A percentile compares a stretch with the other conserved stretches of the same genome.
phyloP scores from a whole-genome alignment of 2,329 filamentous ascomycete species.

The Didymella pinodella region DNA sequence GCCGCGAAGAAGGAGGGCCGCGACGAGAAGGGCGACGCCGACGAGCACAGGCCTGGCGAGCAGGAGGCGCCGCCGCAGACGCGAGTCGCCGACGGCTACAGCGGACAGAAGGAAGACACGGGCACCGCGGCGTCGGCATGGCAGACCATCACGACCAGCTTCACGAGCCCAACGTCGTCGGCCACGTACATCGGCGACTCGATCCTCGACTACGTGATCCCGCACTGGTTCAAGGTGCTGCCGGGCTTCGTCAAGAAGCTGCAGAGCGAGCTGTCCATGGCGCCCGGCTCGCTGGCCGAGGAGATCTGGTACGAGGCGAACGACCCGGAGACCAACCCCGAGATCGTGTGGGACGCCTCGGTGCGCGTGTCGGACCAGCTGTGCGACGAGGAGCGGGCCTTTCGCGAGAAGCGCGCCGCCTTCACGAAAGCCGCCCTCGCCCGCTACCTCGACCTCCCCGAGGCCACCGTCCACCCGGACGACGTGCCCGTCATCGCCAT shows the following conservation, averaged over 20 bases:
- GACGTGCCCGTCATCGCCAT: conserved; percentile 94
- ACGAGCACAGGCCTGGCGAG: conserved; percentile 31
- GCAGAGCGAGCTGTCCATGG: conserved; percentile 85
- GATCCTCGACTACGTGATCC: conserved; percentile 76
- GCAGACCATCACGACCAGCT: conserved; percentile 43
- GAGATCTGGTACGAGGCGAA: conserved; percentile 94
- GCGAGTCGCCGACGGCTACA: conserved; percentile 39
- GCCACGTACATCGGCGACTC: conserved; percentile 56
- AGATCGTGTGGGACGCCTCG: conserved; percentile 80
- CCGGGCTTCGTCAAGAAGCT: conserved; percentile 82
- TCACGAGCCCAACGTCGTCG: conserved; percentile 40
- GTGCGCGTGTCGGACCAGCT: conserved; percentile 84
- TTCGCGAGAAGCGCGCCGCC: conserved; percentile 71
- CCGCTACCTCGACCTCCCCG: conserved; percentile 79
- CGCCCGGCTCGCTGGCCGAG: conserved; percentile 85
- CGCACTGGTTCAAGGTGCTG: conserved; percentile 80
- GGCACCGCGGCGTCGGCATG: conserved; percentile 38
- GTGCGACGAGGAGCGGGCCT: conserved; percentile 83
- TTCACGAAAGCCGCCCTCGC: conserved; percentile 78
- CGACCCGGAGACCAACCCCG: conserved; percentile 82
- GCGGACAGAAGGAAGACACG: conserved; percentile 29
- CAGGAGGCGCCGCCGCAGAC: conserved; percentile 48
- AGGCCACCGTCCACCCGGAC: conserved; percentile 85
- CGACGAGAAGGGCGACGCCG: conserved; percentile 22
- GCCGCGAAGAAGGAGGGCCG: conserved; percentile 18